Evolutionary conservation across 192 early-diverging fungal genomes (phyloP), one percentile per base, ranked within the genome.

Genomic region (Coemansia sp.): DNA sequence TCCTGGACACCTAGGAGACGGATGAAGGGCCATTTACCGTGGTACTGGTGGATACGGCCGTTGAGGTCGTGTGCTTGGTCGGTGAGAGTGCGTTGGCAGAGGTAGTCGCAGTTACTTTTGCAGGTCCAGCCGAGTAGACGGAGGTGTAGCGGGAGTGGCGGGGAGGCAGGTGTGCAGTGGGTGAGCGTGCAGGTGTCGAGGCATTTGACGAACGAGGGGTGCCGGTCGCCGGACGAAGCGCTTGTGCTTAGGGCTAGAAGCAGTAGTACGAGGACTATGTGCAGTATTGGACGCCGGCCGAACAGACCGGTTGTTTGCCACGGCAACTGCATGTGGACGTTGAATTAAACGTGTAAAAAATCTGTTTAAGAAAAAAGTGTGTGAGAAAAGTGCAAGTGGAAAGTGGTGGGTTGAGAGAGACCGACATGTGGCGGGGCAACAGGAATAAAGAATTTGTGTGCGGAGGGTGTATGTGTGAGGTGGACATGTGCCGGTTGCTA

Each of bases 21-120:
- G 25, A 83, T 64, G 74, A 99, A 99, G 4, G 97, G 94, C 97
- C 97, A 98, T 73, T 99, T 99, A 44, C 95, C 95, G 64, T 93
- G 86, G 70, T 89, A 98, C 71, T 98, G 96, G 50, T 89, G 83
- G 10, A 96, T 78, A 0, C 14, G 54, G 8, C 68, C 54, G 19
- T 72, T 71, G 4, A 39, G 34, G 13, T 51, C 52, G 40, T 85
- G 54, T 7, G 86, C 83, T 2, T 22, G 9, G 1, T 47, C 57
- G 0, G 94, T 94, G 38, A 90, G 67, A n/a, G 64, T 33, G 22
- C 91, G 90, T 86, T 91, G 95, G 69, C 96, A 98, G 9, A 80
- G 54, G 79, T 98, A 98, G 53, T 85, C 71, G 71, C 93, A 95
- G 71, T 98, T 82, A 48, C 90, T 82, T 15, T 71, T 56, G 61